Conservation (phyloP, 345 rosid genomes). For the Eucalyptus cloeziana region DNA sequence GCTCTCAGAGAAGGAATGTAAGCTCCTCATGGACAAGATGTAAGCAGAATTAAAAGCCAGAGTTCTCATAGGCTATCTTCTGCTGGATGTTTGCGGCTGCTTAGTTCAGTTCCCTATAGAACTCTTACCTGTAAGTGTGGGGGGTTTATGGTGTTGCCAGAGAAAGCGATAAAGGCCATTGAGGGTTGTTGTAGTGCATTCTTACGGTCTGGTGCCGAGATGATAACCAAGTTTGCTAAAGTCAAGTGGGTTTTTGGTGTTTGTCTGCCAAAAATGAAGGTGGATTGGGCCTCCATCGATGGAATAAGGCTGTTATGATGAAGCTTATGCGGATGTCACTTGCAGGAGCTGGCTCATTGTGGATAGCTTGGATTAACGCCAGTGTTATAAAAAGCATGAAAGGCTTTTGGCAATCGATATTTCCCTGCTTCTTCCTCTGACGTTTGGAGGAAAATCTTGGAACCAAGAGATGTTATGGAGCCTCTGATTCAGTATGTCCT, state of each 20-base stretch:
- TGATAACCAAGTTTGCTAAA: not conserved
- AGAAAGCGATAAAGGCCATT: not conserved
- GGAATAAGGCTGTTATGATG: not conserved
- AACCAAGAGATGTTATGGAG: not conserved
- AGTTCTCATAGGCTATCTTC: not conserved
- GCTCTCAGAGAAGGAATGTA: not conserved
- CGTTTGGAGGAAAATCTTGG: not conserved
- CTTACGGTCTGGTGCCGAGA: not conserved
- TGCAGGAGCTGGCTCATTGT: not conserved
- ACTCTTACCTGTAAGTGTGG: not conserved
- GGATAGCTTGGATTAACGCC: not conserved
- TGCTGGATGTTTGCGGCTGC: not conserved
- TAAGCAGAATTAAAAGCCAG: not conserved
- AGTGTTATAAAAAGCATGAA: not conserved
- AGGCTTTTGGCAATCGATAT: not conserved
- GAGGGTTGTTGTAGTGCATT: not conserved
- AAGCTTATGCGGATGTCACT: not conserved
- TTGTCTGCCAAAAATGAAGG: not conserved
- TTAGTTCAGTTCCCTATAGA: not conserved
- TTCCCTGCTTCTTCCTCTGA: not conserved
- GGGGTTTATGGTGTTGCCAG: not conserved
- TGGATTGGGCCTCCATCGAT: not conserved
- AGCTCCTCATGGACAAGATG: not conserved
- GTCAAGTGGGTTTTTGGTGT: not conserved
- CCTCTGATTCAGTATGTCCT: not conserved